These are phyloP conservation scores for Tricholoma hemisulphureum DNA, from an alignment of 768 basidiomycete genomes.

Conservation along the genomic window DNA sequence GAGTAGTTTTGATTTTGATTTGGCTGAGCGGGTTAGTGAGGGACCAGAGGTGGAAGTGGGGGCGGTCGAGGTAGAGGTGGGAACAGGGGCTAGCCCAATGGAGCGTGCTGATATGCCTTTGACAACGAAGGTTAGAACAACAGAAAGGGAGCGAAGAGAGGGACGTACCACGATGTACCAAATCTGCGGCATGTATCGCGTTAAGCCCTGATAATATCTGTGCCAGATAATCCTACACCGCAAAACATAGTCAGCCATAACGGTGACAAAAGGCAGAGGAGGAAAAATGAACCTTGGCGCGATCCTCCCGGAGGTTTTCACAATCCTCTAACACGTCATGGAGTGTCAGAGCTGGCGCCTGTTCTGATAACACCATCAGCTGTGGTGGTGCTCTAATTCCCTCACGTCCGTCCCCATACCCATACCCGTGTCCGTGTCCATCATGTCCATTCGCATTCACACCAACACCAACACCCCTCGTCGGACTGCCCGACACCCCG, in stretches of 20 bases:
- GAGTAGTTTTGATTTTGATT: slow-evolving; percentile 45
- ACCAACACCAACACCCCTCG: too few relatives aligned
- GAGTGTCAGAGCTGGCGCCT: slow-evolving; percentile 62
- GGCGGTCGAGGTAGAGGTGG: slow-evolving; percentile 39
- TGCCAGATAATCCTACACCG: slow-evolving; percentile 64
- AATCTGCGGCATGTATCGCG: slow-evolving; percentile 58
- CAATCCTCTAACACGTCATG: slow-evolving; percentile 77
- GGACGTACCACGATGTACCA: slow-evolving; percentile 68
- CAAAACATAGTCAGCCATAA: background rate
- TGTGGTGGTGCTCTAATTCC: slow-evolving; percentile 42
- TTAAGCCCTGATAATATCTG: slow-evolving; percentile 74
- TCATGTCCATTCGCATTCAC: too few relatives aligned
- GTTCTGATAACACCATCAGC: slow-evolving; percentile 69
- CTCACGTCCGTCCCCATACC: background rate
- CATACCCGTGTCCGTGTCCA: too few relatives aligned
- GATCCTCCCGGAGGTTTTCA: slow-evolving; percentile 68
- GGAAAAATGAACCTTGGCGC: slow-evolving; percentile 56
- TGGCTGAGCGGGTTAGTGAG: too few relatives aligned
- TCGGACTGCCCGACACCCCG: too few relatives aligned
- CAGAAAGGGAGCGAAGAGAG: background rate
- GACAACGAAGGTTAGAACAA: background rate
- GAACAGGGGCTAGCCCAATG: slow-evolving; percentile 58
- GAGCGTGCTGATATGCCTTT: slow-evolving; percentile 58
- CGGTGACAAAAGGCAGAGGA: too few relatives aligned
- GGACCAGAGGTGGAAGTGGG: slow-evolving; percentile 32